Evolutionary conservation across 2,329 filamentous ascomycete species (phyloP), one percentile per base, ranked within the genome.

Genomic region (Aphanocladium album): DNA sequence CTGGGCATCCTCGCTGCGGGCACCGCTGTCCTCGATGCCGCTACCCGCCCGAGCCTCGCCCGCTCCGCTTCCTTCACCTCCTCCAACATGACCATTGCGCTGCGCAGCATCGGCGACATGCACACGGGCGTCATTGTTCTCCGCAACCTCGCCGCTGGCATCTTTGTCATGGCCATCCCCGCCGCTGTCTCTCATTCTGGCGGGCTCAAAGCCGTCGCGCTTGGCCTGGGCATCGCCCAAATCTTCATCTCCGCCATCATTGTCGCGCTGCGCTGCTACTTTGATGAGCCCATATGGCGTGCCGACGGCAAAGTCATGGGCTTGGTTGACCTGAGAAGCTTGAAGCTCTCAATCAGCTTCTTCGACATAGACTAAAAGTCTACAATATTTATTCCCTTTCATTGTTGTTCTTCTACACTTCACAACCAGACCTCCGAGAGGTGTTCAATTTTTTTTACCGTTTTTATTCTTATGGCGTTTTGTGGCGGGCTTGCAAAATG

Each of bases 51-150:
- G 1, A 67, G 79, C 27, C 72, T 83, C 49, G 72, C 73, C 27
- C 73, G 75, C n/a, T 82, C 79, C 35, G 77, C 80, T 8, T 76
- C 77, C 50, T 83, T 80, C 63, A 82, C 79, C 0, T 77, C 74
- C 3, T 73, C 77, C 6, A 82, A 75, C 66, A 71, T 82, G 25
- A 71, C 71, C n/a, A 70, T 77, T 14, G 75, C 75, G 25, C 72
- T 80, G 57, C 76, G 80, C 33, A 79, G 74, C 65, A 77, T 76
- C 17, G 73, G 73, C 16, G 80, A 83, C 64, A 83, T 83, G 80
- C 70, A 75, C 27, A 75, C 72, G 3, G 77, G 72, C 33, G 72
- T 81, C 2, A 62, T 69, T 2, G 72, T 76, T 41, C 74, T 78
- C 70, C 74, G 78, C 23, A 73, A 69, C 14, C 51, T 81, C 17